phyloP scores from a whole-genome alignment of 495 filamentous ascomycete species.

The Barbatosphaeria neglecta region DNA sequence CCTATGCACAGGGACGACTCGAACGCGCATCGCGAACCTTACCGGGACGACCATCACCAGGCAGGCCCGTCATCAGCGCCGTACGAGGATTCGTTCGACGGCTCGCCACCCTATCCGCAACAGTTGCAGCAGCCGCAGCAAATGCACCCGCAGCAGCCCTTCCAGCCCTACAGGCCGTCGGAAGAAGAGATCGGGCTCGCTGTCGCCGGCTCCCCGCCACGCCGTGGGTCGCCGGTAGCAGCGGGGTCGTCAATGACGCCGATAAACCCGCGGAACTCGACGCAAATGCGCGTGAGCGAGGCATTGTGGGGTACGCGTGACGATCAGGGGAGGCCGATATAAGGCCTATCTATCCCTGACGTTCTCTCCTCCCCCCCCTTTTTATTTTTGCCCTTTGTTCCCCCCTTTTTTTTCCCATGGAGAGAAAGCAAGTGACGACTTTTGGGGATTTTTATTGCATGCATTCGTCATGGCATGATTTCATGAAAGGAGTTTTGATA shows the following conservation, averaged over 20 bases:
- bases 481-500: background rate
- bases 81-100: constrained; percentile 3
- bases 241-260: background rate
- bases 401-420: background rate
- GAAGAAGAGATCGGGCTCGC: background rate
- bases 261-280: constrained; percentile 6
- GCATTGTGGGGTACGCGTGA: constrained; percentile 2
- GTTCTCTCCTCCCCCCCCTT: too few relatives aligned
- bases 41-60: background rate
- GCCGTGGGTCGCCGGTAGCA: too few relatives aligned
- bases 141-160: background rate
- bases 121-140: background rate
- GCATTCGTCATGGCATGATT: background rate
- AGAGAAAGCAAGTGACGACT: too few relatives aligned
- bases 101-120: background rate
- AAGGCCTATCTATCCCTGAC: too few relatives aligned
- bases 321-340: background rate
- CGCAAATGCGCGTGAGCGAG: constrained; percentile 3
- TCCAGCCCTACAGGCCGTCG: background rate
- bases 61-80: background rate
- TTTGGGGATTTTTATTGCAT: too few relatives aligned
- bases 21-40: background rate
- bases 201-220: too few relatives aligned
- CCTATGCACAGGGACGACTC: constrained; percentile 18
- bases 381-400: background rate